These are phyloP conservation scores for Ramicandelaber brevisporus DNA, from an alignment of 192 early-diverging fungal species.

Conservation along the genomic window DNA sequence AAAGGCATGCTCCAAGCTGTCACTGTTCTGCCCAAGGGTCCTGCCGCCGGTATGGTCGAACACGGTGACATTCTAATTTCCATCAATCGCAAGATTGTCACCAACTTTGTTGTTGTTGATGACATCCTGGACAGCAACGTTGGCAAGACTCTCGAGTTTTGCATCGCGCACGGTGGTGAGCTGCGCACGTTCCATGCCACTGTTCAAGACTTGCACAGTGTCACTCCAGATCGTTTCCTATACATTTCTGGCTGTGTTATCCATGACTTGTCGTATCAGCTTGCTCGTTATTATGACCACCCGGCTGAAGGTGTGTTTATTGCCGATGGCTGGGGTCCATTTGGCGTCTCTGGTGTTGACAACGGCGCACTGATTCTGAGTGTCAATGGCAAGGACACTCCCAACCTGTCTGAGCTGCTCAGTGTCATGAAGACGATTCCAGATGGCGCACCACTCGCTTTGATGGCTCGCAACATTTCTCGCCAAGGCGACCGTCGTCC, in stretches of 20 bases:
- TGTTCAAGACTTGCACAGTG: conserved; percentile 43
- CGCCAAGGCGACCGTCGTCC: too few relatives aligned
- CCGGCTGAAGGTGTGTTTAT: conserved; percentile 63
- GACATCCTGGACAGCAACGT: conserved; percentile 33
- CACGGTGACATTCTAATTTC: conserved; percentile 47
- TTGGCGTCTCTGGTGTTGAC: conserved; percentile 1
- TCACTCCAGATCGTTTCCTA: conserved; percentile 64
- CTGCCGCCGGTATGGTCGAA: conserved; percentile 26
- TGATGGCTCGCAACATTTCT: too few relatives aligned
- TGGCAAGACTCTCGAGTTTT: conserved; percentile 18
- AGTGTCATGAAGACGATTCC: conserved; percentile 32
- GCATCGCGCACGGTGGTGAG: conserved; percentile 27
- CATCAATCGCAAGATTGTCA: conserved; percentile 31
- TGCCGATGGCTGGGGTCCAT: conserved; percentile 11
- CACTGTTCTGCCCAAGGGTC: conserved; percentile 37
- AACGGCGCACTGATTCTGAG: conserved; percentile 22
- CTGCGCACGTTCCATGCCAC: conserved; percentile 12
- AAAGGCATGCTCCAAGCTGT: conserved; percentile 73
- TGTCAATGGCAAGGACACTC: conserved; percentile 34
- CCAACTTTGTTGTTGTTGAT: conserved; percentile 44
- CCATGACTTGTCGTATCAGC: conserved; percentile 47
- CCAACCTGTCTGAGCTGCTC: conserved; percentile 35
- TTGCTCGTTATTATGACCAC: conserved; percentile 39
- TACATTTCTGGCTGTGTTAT: conserved; percentile 64
- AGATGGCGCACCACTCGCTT: conserved; percentile 13